Percentiles rank a stretch among this genome's conserved stretches.
Conservation (phyloP, 2,329 filamentous ascomycete genomes). For the Diplodia mutila region DNA sequence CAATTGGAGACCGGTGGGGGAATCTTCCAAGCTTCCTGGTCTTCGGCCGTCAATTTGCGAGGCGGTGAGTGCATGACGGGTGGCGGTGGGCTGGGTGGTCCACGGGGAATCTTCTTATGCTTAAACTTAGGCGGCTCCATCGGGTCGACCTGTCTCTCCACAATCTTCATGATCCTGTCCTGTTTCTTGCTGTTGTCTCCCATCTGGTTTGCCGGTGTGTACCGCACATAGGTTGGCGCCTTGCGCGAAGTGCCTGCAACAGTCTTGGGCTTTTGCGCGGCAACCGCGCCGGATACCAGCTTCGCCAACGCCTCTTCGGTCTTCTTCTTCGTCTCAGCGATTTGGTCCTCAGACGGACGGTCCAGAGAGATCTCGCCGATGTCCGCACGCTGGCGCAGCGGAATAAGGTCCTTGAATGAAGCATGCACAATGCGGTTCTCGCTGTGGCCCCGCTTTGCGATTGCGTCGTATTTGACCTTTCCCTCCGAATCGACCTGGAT, state of each 20-base stretch:
- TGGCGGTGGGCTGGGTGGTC: constrained; percentile 88
- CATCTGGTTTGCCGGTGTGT: constrained; percentile 97
- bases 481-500: constrained; percentile 89
- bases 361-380: constrained; percentile 88
- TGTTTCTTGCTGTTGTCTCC: constrained; percentile 83
- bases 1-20: constrained; percentile 90
- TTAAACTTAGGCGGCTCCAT: constrained; percentile 99
- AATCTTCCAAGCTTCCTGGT: constrained; percentile 95
- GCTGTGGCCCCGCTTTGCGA: constrained; percentile 84
- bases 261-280: constrained; percentile 94
- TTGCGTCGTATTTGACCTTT: constrained; percentile 95
- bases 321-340: constrained; percentile 80
- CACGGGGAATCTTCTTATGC: constrained; percentile 95
- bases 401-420: constrained; percentile 96
- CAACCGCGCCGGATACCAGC: constrained; percentile 81
- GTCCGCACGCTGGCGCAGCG: constrained; percentile 87
- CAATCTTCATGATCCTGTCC: constrained; percentile 98
- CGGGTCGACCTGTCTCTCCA: constrained; percentile 88
- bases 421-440: constrained; percentile 87
- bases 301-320: constrained; percentile 84
- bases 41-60: constrained; percentile 91
- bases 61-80: constrained; percentile 95
- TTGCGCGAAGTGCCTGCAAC: constrained; percentile 79
- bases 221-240: constrained; percentile 91
- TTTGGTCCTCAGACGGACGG: constrained; percentile 81